These are phyloP conservation scores for Globisporangium solare DNA, from an alignment of 352 stramenopile species.

Conservation along the genomic window DNA sequence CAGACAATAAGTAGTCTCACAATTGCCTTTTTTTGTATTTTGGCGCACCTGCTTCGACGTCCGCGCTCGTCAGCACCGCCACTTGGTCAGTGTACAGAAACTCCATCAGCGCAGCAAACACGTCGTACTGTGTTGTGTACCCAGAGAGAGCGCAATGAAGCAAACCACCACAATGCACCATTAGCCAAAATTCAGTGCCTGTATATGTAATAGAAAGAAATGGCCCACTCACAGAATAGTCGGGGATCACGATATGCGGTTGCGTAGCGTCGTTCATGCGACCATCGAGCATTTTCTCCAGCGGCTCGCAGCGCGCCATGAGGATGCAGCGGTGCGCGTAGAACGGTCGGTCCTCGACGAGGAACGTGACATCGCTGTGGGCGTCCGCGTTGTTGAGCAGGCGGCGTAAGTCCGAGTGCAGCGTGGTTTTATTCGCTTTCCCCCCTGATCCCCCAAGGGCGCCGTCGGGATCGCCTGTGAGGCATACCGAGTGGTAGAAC, in stretches of 20 bases:
- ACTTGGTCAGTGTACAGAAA: constrained; percentile 90
- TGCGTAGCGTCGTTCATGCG: constrained; percentile 77
- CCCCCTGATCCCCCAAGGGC: no score
- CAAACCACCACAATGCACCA: constrained; percentile 6
- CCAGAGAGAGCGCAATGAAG: not conserved
- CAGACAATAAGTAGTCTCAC: not conserved
- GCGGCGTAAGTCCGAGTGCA: constrained; percentile 67
- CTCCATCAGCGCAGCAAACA: constrained; percentile 81
- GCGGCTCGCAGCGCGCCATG: constrained; percentile 83
- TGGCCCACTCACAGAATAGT: constrained; percentile 53
- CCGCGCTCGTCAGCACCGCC: constrained; percentile 21
- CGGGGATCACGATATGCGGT: constrained; percentile 63
- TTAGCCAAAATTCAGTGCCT: not conserved
- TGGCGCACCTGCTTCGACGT: constrained; percentile 36
- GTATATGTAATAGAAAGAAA: not conserved
- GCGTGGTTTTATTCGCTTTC: constrained; percentile 19
- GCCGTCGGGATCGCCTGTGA: constrained; percentile 19
- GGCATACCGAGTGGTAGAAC: constrained; percentile 90
- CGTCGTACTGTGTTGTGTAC: constrained; percentile 42
- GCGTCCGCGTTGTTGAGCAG: constrained; percentile 79
- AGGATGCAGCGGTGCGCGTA: constrained; percentile 86
- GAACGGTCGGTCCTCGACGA: constrained; percentile 63
- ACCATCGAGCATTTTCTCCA: constrained; percentile 89
- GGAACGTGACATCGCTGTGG: constrained; percentile 79
- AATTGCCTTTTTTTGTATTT: no score